Evolutionary conservation across 192 early-diverging fungal genomes (phyloP), one percentile per base, ranked within the genome.

Genomic region (Coemansia sp.): DNA sequence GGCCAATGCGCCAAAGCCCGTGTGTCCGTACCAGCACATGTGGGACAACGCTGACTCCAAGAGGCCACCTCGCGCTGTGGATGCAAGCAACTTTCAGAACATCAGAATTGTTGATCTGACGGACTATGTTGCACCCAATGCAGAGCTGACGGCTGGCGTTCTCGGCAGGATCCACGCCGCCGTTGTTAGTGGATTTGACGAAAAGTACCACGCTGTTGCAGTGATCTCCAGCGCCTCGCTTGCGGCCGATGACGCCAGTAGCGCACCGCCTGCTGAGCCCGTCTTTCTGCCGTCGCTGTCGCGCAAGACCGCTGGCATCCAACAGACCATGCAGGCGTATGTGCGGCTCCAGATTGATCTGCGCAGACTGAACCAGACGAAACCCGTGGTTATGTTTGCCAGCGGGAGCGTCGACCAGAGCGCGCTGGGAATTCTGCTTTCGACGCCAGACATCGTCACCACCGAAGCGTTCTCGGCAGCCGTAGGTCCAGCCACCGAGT

Each of bases 21-120:
- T 72, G 38, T 81, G 78, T 13, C 78, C 78, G 45, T 81, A 81
- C 67, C 78, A 81, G 67, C 72, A 81, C 60, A 54, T 81, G 63
- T 81, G 78, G 78, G 73, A 81, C 0, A 49, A 44, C 32, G 66
- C 57, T 6, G 22, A 58, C 4, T 53, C 55, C 32, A 62, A 57
- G n/a, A 54, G 64, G 16, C 5, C 42, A 7, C 20, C 8, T 5
- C 41, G 44, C 19, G 25, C 65, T 12, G 68, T 62, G 4, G 64
- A 68, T n/a, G 67, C 45, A 12, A 38, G 25, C 8, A 59, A 50
- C 58, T 61, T 80, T 46, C 57, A 48, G 44, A 62, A 61, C 9
- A 69, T 81, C 57, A 69, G 25, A 51, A 44, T 68, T 0, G 58
- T 81, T 14, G 78, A 81, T 49, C 42, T 81, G 20, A 69, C 67